These are phyloP conservation scores for Alternaria panax DNA, from an alignment of 2,329 filamentous ascomycete genomes.

Conservation along the genomic window DNA sequence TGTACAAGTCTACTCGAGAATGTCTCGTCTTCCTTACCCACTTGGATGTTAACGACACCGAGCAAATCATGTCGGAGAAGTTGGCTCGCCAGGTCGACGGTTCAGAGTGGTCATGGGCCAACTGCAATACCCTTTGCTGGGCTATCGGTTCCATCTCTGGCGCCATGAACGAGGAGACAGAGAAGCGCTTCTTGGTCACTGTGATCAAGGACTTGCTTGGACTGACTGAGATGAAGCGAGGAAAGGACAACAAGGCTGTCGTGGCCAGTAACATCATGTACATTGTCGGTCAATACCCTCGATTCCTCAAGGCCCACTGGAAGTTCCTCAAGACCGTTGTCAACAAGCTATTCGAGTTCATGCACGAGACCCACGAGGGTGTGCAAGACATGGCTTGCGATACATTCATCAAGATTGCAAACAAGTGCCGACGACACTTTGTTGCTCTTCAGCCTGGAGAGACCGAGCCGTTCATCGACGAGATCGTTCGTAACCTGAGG, in stretches of 20 bases:
- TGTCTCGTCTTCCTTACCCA: slow-evolving; percentile 97
- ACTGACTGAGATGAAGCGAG: slow-evolving; percentile 97
- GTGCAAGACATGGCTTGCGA: slow-evolving; percentile 99
- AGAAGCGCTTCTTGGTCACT: slow-evolving; percentile 97
- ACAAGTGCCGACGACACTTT: slow-evolving; percentile 97
- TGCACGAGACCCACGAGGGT: slow-evolving; percentile 99
- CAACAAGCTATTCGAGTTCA: slow-evolving; percentile 99
- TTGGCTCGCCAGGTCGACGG: slow-evolving; percentile 93
- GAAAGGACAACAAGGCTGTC: slow-evolving; percentile 99
- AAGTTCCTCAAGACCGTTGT: slow-evolving; percentile 99
- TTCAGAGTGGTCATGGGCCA: slow-evolving; percentile 98
- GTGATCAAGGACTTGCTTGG: slow-evolving; percentile 98
- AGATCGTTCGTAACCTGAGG: slow-evolving; percentile 93
- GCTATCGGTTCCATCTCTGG: slow-evolving; percentile 98
- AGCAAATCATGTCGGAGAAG: slow-evolving; percentile 99
- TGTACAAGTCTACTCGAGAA: slow-evolving; percentile 98
- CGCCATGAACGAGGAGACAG: slow-evolving; percentile 99
- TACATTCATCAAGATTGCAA: slow-evolving; percentile 99
- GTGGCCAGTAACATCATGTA: slow-evolving; percentile 99
- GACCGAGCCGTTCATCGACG: slow-evolving; percentile 95
- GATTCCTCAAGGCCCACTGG: slow-evolving; percentile 98
- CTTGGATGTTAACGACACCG: slow-evolving; percentile 94
- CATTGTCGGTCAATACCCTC: slow-evolving; percentile 97
- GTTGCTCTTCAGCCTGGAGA: slow-evolving; percentile 95
- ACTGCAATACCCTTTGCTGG: slow-evolving; percentile 99